Evolutionary conservation across 257 asterid genomes (phyloP), one percentile per base, ranked within the genome.

Genomic region (Solanum medicagineum): DNA sequence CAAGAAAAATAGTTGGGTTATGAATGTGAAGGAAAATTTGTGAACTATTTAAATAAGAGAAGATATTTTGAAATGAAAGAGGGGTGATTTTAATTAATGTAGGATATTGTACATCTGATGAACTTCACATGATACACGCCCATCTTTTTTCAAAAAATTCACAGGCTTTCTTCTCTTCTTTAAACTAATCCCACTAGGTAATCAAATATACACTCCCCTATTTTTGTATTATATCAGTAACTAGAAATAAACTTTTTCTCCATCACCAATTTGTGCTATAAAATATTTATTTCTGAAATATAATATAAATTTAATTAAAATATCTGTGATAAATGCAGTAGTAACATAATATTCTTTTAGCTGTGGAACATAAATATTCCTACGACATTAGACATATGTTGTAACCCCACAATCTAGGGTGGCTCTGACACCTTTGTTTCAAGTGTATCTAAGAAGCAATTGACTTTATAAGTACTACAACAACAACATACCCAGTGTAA

Each of bases 71-170:
- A 29, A 80, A 22, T 5, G 45, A 75, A 62, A n/a, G 69, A 24
- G 65, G 17, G 32, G 83, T 55, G 87, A 10, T 89, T 87, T 93
- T 79, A 88, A 91, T 93, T 79, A 89, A 91, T 90, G 92, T 59
- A 69, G 87, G 89, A 89, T 69, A 69, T 40, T 36, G 92, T 85
- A 86, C 89, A 87, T 60, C 88, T 91, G 93, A 89, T 90, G 89
- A 82, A 40, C 83, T 88, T 95, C 98, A 95, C 98, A 95, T 93
- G 97, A 93, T 92, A 86, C 93, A 87, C 86, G 94, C 87, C 91
- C 84, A 44, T 6, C 74, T 87, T 92, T 87, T 91, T 82, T 81
- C 32, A 81, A 90, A 84, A 32, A 90, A 88, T 90, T 94, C 98
- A 94, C 98, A 94, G 88, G 93, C 85, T 87, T 89, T 69, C 51